Conservation (phyloP, 1,284 basidiomycete genomes). For the Ceratobasidium sp. region DNA sequence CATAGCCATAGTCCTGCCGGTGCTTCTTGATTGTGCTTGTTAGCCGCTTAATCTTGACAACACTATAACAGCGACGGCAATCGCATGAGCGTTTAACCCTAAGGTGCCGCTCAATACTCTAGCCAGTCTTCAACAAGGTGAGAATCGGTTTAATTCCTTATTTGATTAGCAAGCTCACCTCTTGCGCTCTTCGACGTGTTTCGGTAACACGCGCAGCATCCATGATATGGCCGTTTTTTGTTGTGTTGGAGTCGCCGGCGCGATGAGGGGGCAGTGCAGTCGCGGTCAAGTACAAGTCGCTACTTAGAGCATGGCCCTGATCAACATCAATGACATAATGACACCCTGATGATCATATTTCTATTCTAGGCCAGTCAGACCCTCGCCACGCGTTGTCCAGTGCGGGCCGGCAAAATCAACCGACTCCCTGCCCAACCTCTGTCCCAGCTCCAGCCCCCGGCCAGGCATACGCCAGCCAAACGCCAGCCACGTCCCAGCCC, state of each 20-base stretch:
- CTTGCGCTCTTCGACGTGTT: neutral
- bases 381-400: no score
- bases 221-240: neutral
- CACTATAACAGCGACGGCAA: neutral
- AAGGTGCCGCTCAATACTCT: neutral
- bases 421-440: no score
- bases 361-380: no score
- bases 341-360: neutral
- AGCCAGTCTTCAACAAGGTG: neutral
- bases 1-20: neutral
- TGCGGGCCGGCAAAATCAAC: no score
- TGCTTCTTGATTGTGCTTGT: neutral
- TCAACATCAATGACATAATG: neutral
- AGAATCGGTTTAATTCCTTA: neutral
- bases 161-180: neutral
- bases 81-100: neutral
- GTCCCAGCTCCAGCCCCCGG: no score
- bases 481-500: no score
- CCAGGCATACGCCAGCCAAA: no score
- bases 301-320: neutral
- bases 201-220: neutral
- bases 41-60: neutral
- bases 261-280: neutral
- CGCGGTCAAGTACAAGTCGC: neutral
- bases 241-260: neutral